Percentiles rank a stretch among this genome's conserved stretches.
These are phyloP conservation scores for Penicillium sclerotiorum DNA, from an alignment of 2,329 filamentous ascomycete genomes.

Conservation along the genomic window DNA sequence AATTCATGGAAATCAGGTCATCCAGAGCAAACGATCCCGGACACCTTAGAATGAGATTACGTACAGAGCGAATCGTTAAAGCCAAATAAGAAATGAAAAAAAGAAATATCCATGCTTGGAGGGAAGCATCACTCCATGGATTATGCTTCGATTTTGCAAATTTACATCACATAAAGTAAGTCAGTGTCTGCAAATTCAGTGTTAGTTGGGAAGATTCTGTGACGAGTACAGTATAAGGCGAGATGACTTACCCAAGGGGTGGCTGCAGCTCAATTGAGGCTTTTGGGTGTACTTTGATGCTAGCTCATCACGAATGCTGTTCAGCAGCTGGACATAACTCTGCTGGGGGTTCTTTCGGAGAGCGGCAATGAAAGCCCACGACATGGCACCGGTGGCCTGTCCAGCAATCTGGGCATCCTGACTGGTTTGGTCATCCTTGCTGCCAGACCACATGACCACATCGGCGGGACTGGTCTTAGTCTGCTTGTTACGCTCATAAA, in stretches of 20 bases:
- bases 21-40: slow-evolving; percentile 16
- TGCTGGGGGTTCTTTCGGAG: slow-evolving; percentile 93
- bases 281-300: slow-evolving; percentile 88
- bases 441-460: slow-evolving; percentile 97
- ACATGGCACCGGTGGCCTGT: slow-evolving; percentile 96
- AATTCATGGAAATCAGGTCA: slow-evolving; percentile 12
- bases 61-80: slow-evolving; percentile 24
- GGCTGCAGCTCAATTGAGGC: slow-evolving; percentile 93
- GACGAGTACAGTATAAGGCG: slow-evolving; percentile 2
- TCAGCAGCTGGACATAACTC: slow-evolving; percentile 92
- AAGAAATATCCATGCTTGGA: slow-evolving; percentile 6
- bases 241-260: slow-evolving; percentile 77
- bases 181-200: slow-evolving; percentile 58
- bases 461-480: slow-evolving; percentile 95
- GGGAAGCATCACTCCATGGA: background rate
- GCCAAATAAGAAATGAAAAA: slow-evolving; percentile 24
- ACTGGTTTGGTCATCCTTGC: slow-evolving; percentile 93
- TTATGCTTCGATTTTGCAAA: background rate
- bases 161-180: slow-evolving; percentile 68
- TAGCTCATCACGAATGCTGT: slow-evolving; percentile 90
- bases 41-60: slow-evolving; percentile 22
- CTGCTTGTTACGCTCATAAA: slow-evolving; percentile 75
- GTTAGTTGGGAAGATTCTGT: slow-evolving; percentile 19
- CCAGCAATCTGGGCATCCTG: slow-evolving; percentile 86
- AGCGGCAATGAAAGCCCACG: slow-evolving; percentile 90